Base-by-base conservation (phyloP, 2,329 filamentous ascomycete genomes). In the Aspergillus nomiae region DNA sequence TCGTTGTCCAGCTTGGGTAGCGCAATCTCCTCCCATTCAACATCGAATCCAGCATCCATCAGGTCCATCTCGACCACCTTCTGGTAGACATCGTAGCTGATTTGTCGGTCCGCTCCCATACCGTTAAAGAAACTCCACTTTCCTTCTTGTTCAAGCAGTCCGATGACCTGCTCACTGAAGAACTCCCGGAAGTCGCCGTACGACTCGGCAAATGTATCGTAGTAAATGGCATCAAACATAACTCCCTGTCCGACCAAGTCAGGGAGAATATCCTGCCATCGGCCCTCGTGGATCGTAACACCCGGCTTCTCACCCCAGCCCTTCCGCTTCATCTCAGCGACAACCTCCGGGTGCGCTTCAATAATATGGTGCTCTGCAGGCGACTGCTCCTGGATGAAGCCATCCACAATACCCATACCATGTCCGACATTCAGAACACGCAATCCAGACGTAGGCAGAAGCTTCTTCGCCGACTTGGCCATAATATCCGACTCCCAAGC, bases 21-120 rank as follows among this genome's bases (percentile, higher is more conserved):
- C 7, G 86, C 81, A 38, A 95, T 86, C 61, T 90, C 90, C 59
- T 89, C 85, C 93, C 93, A 98, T 58, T 94, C 91, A 1, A 94
- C 88, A 72, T 98, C 94, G 69, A 97, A 86, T 0, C 94, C 94
- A 11, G 92, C 92, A 69, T 98, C 94, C 65, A 90, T 87, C 26
- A 96, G 83, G 78, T 98, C 93, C 84, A 97, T 89, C 78, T 98
- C 94, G 1, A 92, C 90, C 3, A 98, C 92, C 76, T 91, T 92
- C 59, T 90, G 91, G 79, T 98, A 98, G 28, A 99, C 94, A 80
- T 98, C 95, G 78, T 98, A 98, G 78, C 92, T 97, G 65, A 98
- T 89, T 76, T 90, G 89, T 53, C 95, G 85, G 79, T 99, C 95
- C 3, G 95, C 95, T 0, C 95, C 95, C 62, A 98, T 87, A 0